phyloP scores from a whole-genome alignment of 225 moss, liverwort and hornwort genomes.

The Takakia lepidozioides region DNA sequence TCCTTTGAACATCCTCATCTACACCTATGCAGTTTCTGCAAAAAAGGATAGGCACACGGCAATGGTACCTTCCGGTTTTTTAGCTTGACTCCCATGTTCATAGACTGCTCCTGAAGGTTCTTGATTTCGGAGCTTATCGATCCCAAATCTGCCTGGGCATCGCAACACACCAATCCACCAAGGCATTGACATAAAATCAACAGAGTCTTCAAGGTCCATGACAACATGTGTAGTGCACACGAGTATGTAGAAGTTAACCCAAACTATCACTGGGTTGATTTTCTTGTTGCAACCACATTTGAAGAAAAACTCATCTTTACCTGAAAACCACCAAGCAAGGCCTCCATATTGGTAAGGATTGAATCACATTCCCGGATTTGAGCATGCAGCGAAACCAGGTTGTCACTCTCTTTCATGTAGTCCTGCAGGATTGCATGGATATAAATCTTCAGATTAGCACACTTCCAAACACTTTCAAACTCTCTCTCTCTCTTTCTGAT shows the following conservation, averaged over 20 bases:
- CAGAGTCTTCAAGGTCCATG: no score
- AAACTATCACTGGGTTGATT: no score
- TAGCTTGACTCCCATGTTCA: constrained; percentile 98
- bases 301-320: no score
- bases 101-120: constrained; percentile 95
- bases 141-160: constrained; percentile 85
- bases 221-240: no score
- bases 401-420: constrained; percentile 99
- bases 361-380: constrained; percentile 97
- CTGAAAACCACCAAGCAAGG: constrained; percentile 96
- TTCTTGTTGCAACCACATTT: no score
- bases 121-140: constrained; percentile 99
- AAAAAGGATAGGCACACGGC: no score
- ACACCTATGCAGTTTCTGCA: no score
- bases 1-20: neutral
- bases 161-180: constrained; percentile 22
- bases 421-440: constrained; percentile 49
- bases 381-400: constrained; percentile 91
- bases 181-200: constrained; percentile 1
- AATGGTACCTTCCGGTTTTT: constrained; percentile 82
- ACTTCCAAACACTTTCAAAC: no score
- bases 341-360: constrained; percentile 89
- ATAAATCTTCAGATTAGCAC: no score
- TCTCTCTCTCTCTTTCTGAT: neutral
- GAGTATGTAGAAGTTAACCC: no score